phyloP scores from a whole-genome alignment of 1,284 basidiomycete genomes.

The Bondarzewia mesenterica region DNA sequence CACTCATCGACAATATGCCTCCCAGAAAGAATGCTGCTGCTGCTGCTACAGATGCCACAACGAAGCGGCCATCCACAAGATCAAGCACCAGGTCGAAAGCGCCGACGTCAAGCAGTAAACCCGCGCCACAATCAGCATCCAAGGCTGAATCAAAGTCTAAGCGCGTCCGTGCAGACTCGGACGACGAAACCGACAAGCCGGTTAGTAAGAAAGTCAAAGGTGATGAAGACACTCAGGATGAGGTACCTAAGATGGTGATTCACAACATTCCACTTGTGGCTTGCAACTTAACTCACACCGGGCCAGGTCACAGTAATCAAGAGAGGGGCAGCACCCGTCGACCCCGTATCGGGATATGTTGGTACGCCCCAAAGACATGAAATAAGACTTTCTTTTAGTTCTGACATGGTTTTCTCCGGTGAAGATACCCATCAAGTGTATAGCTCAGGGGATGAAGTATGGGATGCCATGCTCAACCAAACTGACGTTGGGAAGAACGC shows the following conservation, averaged over 20 bases:
- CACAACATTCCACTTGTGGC: conserved; percentile 4
- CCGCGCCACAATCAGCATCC: no score
- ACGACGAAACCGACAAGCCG: conserved; percentile 21
- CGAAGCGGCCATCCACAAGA: conserved; percentile 1
- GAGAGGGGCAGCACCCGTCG: conserved; percentile 54
- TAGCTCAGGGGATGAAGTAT: conserved; percentile 36
- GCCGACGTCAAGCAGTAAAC: conserved; percentile 12
- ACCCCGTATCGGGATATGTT: conserved; percentile 38
- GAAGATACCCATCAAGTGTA: conserved; percentile 54
- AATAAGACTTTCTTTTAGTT: no score
- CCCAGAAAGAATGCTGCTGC: conserved; percentile 24
- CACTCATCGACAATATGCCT: conserved; percentile 24
- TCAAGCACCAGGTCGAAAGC: conserved; percentile 12
- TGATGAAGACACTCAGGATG: conserved; percentile 7
- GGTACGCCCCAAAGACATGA: no score
- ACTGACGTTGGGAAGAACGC: conserved; percentile 54
- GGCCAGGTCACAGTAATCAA: conserved; percentile 48
- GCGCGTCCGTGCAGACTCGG: conserved; percentile 14
- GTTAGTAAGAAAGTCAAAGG: conserved; percentile 29
- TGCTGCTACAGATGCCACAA: conserved; percentile 3
- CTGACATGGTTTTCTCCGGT: no score
- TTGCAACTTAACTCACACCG: conserved; percentile 2
- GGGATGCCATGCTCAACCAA: conserved; percentile 67
- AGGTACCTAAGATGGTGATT: conserved; percentile 27
- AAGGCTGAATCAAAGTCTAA: no score